Conservation (phyloP, 176 grass and related monocot genomes). For the Oropetium thomaeum region DNA sequence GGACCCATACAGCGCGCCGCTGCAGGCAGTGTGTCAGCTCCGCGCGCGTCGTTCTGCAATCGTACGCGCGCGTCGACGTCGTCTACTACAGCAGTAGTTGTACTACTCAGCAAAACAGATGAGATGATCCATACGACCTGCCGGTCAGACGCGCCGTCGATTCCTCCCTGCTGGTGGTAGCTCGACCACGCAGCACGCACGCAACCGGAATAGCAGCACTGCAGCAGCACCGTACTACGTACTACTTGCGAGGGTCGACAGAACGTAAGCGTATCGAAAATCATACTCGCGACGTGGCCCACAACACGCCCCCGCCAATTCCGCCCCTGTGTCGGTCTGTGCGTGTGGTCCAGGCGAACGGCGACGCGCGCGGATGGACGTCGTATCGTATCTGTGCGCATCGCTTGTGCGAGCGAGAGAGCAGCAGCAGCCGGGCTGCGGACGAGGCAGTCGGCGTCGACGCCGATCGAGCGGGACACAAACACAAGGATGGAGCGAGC, state of each 20-base stretch:
- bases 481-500: too few species aligned
- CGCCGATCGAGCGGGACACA: not conserved
- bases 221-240: too few species aligned
- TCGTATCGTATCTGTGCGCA: too few species aligned
- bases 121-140: too few species aligned
- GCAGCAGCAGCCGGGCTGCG: too few species aligned
- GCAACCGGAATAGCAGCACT: too few species aligned
- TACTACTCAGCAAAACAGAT: not conserved
- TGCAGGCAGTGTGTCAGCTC: not conserved
- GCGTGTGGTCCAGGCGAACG: not conserved
- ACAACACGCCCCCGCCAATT: not conserved
- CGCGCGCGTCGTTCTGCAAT: not conserved
- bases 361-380: not conserved
- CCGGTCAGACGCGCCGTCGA: not conserved
- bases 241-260: too few species aligned
- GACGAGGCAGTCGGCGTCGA: slow-evolving; percentile 27
- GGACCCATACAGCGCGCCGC: not conserved
- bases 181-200: not conserved
- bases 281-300: not conserved
- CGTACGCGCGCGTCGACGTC: not conserved
- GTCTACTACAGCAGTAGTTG: not conserved
- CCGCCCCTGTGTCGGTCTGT: not conserved
- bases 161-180: not conserved
- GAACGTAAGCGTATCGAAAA: not conserved
- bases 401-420: too few species aligned